Base-by-base conservation (phyloP, 805 yeast species). In the Teunomyces tritomae region DNA sequence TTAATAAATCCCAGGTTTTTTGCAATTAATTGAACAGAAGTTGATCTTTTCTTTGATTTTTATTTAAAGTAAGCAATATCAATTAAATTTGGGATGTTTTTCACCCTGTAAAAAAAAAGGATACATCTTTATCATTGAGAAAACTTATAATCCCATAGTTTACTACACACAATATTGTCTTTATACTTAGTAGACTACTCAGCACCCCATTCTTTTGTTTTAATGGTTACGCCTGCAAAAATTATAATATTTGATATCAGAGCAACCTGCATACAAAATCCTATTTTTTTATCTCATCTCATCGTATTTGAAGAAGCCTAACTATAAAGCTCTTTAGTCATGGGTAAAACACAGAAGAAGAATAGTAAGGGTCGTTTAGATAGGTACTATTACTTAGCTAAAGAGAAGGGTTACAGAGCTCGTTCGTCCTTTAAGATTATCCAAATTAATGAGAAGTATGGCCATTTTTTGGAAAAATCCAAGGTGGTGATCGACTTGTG, bases 291-390 rank as follows among this genome's bases (percentile, higher is more conserved):
- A 32, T 33, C 49, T 46, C 47, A 44, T 44, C 47, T 35, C 42
- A 37, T 34, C 28, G n/a, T n/a, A 32, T 20, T 16, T 32, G 35
- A 20, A n/a, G 20, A 42, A 29, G n/a, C 13, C 13, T 9, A 17
- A 13, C 24, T 33, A 30, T 26, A 32, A 10, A 11, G 27, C 28
- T 37, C 27, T 28, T 9, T 8, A 40, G 14, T n/a, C 43, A 88
- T 88, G 96, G 97, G 96, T 71, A 89, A 83, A 67, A 82, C 94
- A 39, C 96, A 91, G 64, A 91, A 91, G 82, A 91, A 91, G 71
- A 85, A 89, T 65, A 89, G 96, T 69, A 92, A 94, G 79, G 99
- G 99, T 77, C 97, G 99, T 84, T 84, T 94, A 68, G 99, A 94
- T 75, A 87, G 92, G 59, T 94, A 94, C 86, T 94, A 94, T 68